Percentiles rank a stretch among this genome's conserved stretches.
phyloP scores from a whole-genome alignment of 176 grass and related monocot species.

The Urochloa ruziziensis region DNA sequence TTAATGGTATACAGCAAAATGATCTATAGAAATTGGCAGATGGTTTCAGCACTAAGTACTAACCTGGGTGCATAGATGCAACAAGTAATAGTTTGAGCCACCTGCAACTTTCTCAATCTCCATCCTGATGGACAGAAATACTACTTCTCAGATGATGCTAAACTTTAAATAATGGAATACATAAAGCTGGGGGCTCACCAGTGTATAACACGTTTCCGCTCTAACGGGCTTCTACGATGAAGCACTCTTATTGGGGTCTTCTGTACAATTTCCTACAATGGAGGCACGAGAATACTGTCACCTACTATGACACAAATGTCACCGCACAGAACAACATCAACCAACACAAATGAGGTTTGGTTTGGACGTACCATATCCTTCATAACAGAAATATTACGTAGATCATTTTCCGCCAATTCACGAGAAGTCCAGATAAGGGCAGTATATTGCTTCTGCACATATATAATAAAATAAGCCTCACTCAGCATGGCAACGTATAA shows the following conservation, averaged over 20 bases:
- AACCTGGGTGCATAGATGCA: conserved; percentile 96
- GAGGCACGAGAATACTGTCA: conserved; percentile 10
- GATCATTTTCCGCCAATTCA: conserved; percentile 57
- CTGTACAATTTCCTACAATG: conserved; percentile 73
- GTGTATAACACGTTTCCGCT: conserved; percentile 79
- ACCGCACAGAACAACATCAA: conserved; percentile 12
- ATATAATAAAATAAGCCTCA: conserved; percentile 18
- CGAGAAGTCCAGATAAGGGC: conserved; percentile 91
- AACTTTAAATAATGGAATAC: not conserved
- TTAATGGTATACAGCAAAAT: not conserved
- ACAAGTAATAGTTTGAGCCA: conserved; percentile 69
- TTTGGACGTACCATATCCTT: conserved; percentile 56
- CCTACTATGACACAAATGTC: not conserved
- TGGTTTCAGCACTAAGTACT: conserved; percentile 12
- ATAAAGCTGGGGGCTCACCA: conserved; percentile 53
- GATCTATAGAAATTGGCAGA: not conserved
- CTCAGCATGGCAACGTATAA: not conserved
- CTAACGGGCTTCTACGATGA: conserved; percentile 86
- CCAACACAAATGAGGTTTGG: not conserved
- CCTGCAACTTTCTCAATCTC: conserved; percentile 65
- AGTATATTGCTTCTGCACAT: conserved; percentile 79
- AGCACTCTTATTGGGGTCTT: conserved; percentile 90
- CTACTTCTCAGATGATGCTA: conserved; percentile 1
- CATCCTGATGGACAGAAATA: conserved; percentile 65
- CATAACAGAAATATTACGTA: conserved; percentile 49